Conservation (phyloP, 345 rosid genomes). For the Dimocarpus longan region DNA sequence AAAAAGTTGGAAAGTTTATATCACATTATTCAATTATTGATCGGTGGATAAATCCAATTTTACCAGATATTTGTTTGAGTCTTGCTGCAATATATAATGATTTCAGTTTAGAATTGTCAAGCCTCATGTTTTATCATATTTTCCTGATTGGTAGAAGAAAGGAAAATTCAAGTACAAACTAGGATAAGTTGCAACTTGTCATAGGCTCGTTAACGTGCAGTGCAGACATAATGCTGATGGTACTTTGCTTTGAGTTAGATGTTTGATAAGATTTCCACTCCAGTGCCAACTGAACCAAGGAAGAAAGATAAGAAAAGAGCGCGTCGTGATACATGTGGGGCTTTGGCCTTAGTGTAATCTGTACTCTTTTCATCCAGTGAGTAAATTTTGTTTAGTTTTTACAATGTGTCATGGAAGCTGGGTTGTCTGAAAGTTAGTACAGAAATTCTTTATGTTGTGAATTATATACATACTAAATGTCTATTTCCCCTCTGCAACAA, state of each 20-base stretch:
- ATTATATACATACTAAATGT: not conserved
- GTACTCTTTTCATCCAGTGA: not conserved
- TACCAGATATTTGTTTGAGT: not conserved
- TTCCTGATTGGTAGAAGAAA: not conserved
- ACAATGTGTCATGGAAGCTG: not conserved
- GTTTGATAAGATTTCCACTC: not conserved
- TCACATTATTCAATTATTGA: not conserved
- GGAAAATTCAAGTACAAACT: not conserved
- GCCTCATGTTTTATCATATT: not conserved
- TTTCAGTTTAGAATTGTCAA: not conserved
- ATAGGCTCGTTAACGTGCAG: not conserved
- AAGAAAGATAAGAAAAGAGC: not conserved
- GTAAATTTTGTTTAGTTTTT: not conserved
- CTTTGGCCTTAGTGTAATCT: not conserved
- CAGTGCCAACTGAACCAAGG: not conserved
- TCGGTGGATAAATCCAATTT: not conserved
- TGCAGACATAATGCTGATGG: not conserved
- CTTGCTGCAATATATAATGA: not conserved
- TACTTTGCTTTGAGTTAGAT: not conserved
- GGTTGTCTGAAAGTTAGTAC: not conserved
- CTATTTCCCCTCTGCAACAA: not conserved
- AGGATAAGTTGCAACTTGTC: not conserved
- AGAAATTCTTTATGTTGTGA: not conserved
- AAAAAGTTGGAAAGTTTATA: not conserved
- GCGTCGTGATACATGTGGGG: not conserved